Evolutionary conservation across 768 basidiomycete genomes (phyloP).

Genomic region (Tubosaeta sp.): DNA sequence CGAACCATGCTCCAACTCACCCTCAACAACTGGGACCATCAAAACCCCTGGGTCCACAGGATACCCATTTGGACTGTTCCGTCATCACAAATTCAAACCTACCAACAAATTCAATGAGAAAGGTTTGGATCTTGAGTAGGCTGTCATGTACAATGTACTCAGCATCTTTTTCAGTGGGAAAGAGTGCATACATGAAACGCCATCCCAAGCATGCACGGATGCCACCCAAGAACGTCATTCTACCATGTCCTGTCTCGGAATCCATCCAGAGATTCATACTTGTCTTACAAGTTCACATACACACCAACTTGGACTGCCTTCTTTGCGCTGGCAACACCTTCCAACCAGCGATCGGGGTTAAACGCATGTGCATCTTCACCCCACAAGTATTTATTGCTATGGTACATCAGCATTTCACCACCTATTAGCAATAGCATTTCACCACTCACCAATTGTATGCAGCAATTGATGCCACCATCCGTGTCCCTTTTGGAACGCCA

Average conservation of each 20-base stretch:
- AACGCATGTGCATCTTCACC: conserved; percentile 30
- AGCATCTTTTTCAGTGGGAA: background rate
- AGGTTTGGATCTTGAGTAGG: conserved; percentile 51
- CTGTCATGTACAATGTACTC: conserved; percentile 11
- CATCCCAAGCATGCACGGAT: conserved; percentile 17
- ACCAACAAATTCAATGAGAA: conserved; percentile 51
- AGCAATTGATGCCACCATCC: conserved; percentile 40
- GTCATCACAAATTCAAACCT: conserved; percentile 48
- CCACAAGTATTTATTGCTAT: conserved; percentile 27
- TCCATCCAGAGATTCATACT: background rate
- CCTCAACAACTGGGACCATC: conserved; percentile 35
- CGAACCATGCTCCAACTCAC: conserved; percentile 27
- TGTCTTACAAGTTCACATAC: background rate
- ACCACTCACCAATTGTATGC: background rate
- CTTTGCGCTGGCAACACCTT: background rate
- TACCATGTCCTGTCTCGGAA: background rate
- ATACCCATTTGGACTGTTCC: conserved; percentile 25
- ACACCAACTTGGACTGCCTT: background rate
- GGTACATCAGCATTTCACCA: background rate
- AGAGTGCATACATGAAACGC: conserved; percentile 28
- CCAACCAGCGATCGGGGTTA: conserved; percentile 14
- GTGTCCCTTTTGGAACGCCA: background rate
- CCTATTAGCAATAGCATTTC: background rate
- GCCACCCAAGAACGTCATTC: background rate
- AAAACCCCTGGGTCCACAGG: conserved; percentile 27